A percentile compares a stretch with the other conserved stretches of the same genome.
Evolutionary conservation across 2,329 filamentous ascomycete genomes (phyloP).

Genomic region (Cercospora beticola): DNA sequence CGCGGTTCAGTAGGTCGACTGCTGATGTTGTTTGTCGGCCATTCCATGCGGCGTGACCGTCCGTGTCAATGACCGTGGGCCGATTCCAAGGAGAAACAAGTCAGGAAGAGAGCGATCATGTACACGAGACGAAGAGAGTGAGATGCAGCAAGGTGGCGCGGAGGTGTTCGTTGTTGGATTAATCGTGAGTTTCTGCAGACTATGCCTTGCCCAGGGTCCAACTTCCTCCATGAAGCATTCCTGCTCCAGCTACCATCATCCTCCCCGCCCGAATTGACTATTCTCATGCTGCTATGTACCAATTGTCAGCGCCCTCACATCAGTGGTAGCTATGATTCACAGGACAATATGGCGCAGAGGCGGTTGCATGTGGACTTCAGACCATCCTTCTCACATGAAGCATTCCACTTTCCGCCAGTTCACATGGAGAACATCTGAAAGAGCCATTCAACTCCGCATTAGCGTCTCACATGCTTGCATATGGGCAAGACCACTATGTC

Average conservation of each 20-base stretch:
- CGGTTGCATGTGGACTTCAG: not conserved
- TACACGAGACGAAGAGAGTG: not conserved
- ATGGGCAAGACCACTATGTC: not conserved
- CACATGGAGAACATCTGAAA: not conserved
- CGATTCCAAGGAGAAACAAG: not conserved
- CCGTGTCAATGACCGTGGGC: no score
- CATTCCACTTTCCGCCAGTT: not conserved
- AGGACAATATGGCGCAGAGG: not conserved
- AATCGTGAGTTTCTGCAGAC: not conserved
- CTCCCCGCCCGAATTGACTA: no score
- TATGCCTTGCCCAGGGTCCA: not conserved
- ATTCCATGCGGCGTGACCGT: no score
- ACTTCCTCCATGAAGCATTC: not conserved
- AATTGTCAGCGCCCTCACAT: not conserved
- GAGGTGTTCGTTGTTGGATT: not conserved
- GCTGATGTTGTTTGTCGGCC: no score
- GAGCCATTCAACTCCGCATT: not conserved
- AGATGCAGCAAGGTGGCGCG: not conserved
- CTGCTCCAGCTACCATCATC: not conserved
- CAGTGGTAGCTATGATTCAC: not conserved
- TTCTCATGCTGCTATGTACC: not conserved
- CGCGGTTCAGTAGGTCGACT: no score
- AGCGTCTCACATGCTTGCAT: not conserved
- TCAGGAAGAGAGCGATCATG: not conserved
- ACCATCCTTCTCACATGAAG: not conserved